Conservation (phyloP, 495 filamentous ascomycete species). For the Penicillium atrosanguineum region DNA sequence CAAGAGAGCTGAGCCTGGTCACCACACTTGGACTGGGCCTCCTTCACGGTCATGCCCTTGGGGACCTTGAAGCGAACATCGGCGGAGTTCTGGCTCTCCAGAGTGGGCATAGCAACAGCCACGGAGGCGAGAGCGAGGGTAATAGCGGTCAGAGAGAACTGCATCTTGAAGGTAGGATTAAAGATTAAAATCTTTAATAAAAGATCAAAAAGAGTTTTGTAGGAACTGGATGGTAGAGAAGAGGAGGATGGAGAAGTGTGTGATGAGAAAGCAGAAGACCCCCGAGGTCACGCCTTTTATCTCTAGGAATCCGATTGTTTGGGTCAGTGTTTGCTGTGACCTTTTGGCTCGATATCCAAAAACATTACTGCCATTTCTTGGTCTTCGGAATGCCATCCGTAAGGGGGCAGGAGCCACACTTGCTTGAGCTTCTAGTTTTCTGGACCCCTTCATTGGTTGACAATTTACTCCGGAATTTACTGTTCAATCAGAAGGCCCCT, state of each 20-base stretch:
- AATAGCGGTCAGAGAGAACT: conserved; percentile 22
- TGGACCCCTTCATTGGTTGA: conserved; percentile 11
- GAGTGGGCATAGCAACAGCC: conserved; percentile 12
- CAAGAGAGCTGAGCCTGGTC: conserved; percentile 49
- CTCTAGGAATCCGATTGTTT: conserved; percentile 12
- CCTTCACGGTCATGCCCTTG: conserved; percentile 42
- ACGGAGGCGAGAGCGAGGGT: conserved; percentile 18
- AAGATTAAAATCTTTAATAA: conserved; percentile 25
- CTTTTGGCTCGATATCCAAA: conserved; percentile 7
- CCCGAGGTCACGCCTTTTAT: conserved; percentile 21
- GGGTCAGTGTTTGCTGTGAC: conserved; percentile 1
- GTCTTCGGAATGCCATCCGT: conserved; percentile 17
- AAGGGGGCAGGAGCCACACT: conserved; percentile 13
- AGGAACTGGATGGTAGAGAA: conserved; percentile 10
- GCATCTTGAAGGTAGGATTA: conserved; percentile 25
- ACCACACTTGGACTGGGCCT: conserved; percentile 50
- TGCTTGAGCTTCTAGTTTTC: conserved; percentile 1
- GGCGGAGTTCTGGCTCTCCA: conserved; percentile 2
- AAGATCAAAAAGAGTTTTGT: conserved; percentile 7
- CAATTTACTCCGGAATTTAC: conserved; percentile 7
- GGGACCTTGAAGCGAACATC: conserved; percentile 4
- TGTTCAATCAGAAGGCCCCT: conserved; percentile 18
- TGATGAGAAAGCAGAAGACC: conserved; percentile 3
- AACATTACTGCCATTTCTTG: conserved; percentile 18
- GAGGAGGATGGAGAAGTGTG: conserved; percentile 14